Base-by-base conservation (phyloP, 2,329 filamentous ascomycete species). In the Hypoxylon sp. region DNA sequence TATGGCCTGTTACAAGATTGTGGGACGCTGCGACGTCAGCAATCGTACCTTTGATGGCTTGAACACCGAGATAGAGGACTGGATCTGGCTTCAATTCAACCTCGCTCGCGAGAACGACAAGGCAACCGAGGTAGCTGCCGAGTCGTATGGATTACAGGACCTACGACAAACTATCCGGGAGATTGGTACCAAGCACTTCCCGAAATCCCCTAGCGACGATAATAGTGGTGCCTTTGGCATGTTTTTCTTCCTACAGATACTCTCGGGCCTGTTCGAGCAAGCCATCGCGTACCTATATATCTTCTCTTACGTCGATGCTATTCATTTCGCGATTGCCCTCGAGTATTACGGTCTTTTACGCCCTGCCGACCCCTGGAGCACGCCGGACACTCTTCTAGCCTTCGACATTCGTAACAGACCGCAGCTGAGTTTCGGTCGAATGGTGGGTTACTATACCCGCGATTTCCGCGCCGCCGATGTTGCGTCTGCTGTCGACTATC, bases 1-100 rank as follows among this genome's bases (percentile, higher is more conserved):
- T 59, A 94, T 97, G 89, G 94, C 95, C 51, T 98, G 96, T 79
- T 98, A 98, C 86, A 98, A 99, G 85, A 90, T 99, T 68, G 91
- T 99, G 73, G 96, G 97, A 49, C 93, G 90, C 49, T 91, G 89
- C 73, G 90, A 91, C 74, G 81, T 92, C 25, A 84, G 82, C 75
- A 89, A 90, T 79, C 87, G 90, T 69, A 88, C 85, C 72, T 79
- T 91, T 30, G 88, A 90, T 23, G 86, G 86, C 49, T 80, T 91
- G 36, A 87, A 87, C 74, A 88, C 86, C 13, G 87, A 89, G 63
- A 87, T 91, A 65, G 87, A 90, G 75, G 90, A 92, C 79, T 91
- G 89, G 87, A 86, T 90, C 75, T 92, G 90, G 90, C 83, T 91
- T 61, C 90, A 91, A 75, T 89, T 91, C 80, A 90, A 90, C 75